Base-by-base conservation (phyloP, 1,284 basidiomycete species). In the Cutaneotrichosporon mucoides region DNA sequence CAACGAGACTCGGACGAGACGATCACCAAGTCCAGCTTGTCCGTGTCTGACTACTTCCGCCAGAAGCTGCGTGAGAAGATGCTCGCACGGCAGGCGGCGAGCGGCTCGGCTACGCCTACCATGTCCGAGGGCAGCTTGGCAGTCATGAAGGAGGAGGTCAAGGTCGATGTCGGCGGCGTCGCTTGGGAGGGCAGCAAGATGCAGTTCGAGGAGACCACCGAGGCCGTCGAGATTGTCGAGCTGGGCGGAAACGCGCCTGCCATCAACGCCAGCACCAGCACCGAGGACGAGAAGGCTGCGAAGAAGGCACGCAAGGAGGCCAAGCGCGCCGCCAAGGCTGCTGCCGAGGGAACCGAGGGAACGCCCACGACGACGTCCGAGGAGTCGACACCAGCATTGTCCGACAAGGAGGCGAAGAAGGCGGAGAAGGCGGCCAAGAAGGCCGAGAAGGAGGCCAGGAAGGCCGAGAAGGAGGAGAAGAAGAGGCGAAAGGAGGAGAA, bases 41-140 rank as follows among this genome's bases (percentile, higher is more conserved):
- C 74, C 6, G 76, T 79, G 0, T 62, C 67, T 36, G 77, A 79
- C 57, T 79, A 79, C 59, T 79, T 79, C 60, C 67, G 74, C 13
- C 69, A 73, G 55, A 75, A 74, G 65, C 66, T 79, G 64, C 64
- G 73, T 13, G 73, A 75, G 57, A 75, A 75, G 64, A 71, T 72
- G 62, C 63, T 70, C 1, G 67, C 70, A 16, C 58, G 77, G 12
- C 68, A 71, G 55, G 68, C 64, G 12, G 65, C 60, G 15, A 60
- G 61, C 13, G 63, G 61, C 41, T 56, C 60, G 6, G 34, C 48
- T 13, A 57, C 61, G 7, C 59, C 65, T 6, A 61, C 65, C 34
- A 40, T 69, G 44, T 53, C 66, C 10, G 67, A 61, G n/a, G 61
- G 62, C 24, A 69, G 65, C 44, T 60, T 68, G 16, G 67, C 68